Percentiles rank a stretch among this genome's conserved stretches.
phyloP scores from a whole-genome alignment of 139 green algal species.

The Chlamydomonas sp. region DNA sequence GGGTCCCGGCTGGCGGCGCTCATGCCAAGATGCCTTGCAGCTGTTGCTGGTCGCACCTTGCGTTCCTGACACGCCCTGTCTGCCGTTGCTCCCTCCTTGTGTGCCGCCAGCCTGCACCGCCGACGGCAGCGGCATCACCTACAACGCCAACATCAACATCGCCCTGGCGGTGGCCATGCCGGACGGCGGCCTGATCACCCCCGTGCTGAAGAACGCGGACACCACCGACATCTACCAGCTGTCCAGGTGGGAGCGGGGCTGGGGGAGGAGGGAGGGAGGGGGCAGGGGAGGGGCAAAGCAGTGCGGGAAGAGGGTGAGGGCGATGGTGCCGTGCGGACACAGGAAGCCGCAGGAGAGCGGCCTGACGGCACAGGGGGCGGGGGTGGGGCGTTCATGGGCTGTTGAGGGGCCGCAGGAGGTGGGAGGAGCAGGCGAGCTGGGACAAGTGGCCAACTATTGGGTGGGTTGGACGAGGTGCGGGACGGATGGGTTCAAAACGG shows the following conservation, averaged over 20 bases:
- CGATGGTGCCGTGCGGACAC: too few relatives aligned
- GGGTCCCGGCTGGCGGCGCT: too few relatives aligned
- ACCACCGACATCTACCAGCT: slow-evolving; percentile 95
- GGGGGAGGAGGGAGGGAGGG: slow-evolving; percentile 48
- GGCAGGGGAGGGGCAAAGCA: not conserved
- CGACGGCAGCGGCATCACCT: slow-evolving; percentile 90
- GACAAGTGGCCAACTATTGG: too few relatives aligned
- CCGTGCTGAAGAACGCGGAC: slow-evolving; percentile 95
- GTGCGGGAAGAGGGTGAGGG: too few relatives aligned
- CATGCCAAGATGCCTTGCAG: not conserved
- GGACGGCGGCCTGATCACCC: slow-evolving; percentile 97
- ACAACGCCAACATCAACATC: slow-evolving; percentile 95
- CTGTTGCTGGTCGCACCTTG: not conserved
- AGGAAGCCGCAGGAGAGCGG: too few relatives aligned
- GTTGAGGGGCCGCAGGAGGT: too few relatives aligned
- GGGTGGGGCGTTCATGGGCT: too few relatives aligned
- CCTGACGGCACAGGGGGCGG: too few relatives aligned
- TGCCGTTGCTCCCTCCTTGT: not conserved
- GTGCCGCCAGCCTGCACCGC: slow-evolving; percentile 74
- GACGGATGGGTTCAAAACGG: too few relatives aligned
- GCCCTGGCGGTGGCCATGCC: slow-evolving; percentile 96
- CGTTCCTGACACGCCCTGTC: not conserved
- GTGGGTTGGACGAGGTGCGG: too few relatives aligned
- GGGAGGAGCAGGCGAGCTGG: too few relatives aligned
- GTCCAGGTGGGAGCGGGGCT: slow-evolving; percentile 48